Percentiles rank a stretch among this genome's conserved stretches.
phyloP scores from a whole-genome alignment of 2,329 filamentous ascomycete genomes.

The Elsinoe australis region DNA sequence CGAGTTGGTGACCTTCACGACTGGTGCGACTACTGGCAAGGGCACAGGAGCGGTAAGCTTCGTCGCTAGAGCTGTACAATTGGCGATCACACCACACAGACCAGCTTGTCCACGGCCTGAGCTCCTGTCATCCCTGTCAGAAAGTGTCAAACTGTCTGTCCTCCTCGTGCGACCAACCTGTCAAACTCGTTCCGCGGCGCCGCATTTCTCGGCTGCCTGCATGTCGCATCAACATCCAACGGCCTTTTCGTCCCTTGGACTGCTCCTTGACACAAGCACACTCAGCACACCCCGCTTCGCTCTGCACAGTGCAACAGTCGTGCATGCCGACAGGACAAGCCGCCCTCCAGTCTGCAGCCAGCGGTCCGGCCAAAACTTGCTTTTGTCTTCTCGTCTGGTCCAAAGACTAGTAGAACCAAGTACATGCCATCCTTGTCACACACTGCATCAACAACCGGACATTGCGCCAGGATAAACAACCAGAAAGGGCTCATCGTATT shows the following conservation, averaged over 20 bases:
- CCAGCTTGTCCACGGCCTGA: conserved; percentile 2
- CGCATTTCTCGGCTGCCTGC: conserved; percentile 5
- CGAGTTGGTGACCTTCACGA: too few relatives aligned
- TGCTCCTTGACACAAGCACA: neutral
- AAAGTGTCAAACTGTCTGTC: neutral
- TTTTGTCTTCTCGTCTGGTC: neutral
- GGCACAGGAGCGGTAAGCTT: neutral
- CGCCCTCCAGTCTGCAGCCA: neutral
- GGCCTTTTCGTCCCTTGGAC: too few relatives aligned
- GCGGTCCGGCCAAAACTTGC: conserved; percentile 5
- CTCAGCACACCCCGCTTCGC: neutral
- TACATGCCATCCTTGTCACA: conserved; percentile 5
- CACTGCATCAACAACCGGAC: too few relatives aligned
- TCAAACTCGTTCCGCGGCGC: conserved; percentile 14
- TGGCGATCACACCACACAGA: conserved; percentile 11
- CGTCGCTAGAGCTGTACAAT: conserved; percentile 7
- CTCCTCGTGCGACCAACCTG: conserved; percentile 10
- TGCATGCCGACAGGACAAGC: conserved; percentile 5
- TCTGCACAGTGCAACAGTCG: conserved; percentile 5
- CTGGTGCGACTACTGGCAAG: neutral
- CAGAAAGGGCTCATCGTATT: neutral
- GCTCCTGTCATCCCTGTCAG: conserved; percentile 2
- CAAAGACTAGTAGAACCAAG: conserved; percentile 6
- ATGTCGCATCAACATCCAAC: too few relatives aligned
- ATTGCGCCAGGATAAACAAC: conserved; percentile 1